phyloP scores from a whole-genome alignment of 495 filamentous ascomycete genomes.

The Geoglossum glabrum region DNA sequence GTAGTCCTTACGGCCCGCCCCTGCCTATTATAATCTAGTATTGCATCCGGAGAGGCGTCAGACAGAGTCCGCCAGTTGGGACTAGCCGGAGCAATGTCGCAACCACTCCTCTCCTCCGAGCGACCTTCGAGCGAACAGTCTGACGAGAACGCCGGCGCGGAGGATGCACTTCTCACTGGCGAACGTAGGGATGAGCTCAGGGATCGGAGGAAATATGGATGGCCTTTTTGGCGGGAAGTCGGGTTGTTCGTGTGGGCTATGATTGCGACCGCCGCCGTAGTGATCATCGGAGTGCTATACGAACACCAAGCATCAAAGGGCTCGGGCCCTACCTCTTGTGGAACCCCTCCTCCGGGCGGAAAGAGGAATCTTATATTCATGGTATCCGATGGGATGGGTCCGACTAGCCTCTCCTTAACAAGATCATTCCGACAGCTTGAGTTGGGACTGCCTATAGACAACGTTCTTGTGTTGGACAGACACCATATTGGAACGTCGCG shows the following conservation, averaged over 20 bases:
- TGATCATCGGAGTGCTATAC: constrained; percentile 53
- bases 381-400: constrained; percentile 98
- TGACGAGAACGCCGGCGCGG: constrained; percentile 19
- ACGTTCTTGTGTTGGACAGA: constrained; percentile 59
- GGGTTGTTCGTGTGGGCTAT: constrained; percentile 73
- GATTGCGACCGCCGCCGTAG: constrained; percentile 59
- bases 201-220: constrained; percentile 17
- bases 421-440: constrained; percentile 56
- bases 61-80: background rate
- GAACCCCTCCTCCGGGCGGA: constrained; percentile 33
- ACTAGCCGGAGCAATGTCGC: background rate
- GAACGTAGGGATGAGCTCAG: constrained; percentile 17
- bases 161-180: constrained; percentile 45
- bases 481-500: constrained; percentile 77
- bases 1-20: background rate
- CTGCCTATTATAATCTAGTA: background rate
- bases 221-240: constrained; percentile 44
- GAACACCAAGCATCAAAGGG: constrained; percentile 36
- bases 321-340: constrained; percentile 12
- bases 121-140: constrained; percentile 19
- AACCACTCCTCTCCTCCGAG: constrained; percentile 12
- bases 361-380: constrained; percentile 95
- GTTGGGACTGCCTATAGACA: constrained; percentile 43
- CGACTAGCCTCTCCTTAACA: constrained; percentile 69
- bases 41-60: background rate